These are phyloP conservation scores for Penicillium pancosmium DNA, from an alignment of 495 filamentous ascomycete genomes.

Conservation along the genomic window DNA sequence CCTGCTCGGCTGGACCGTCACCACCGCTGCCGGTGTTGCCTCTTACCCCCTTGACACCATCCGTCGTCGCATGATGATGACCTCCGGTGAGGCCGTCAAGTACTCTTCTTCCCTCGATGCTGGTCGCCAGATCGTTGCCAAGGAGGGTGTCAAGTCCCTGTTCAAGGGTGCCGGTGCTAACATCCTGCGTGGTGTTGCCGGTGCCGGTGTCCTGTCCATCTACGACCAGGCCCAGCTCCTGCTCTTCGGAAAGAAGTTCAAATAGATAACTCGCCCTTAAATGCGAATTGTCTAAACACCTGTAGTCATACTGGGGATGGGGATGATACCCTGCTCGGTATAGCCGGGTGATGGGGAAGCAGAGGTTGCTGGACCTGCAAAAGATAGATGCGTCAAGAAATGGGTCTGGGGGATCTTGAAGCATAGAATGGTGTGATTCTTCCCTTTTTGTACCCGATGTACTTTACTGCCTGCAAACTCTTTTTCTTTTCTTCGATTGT, in stretches of 20 bases:
- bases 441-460: constrained; percentile 54
- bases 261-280: constrained; percentile 56
- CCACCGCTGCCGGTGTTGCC: constrained; percentile 99
- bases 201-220: constrained; percentile 99
- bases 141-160: constrained; percentile 95
- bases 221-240: constrained; percentile 99
- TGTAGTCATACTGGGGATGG: constrained; percentile 41
- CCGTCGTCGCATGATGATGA: constrained; percentile 99
- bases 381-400: constrained; percentile 55
- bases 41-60: constrained; percentile 99
- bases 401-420: constrained; percentile 43
- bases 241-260: constrained; percentile 99
- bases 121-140: constrained; percentile 91
- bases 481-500: constrained; percentile 40
- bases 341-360: constrained; percentile 31
- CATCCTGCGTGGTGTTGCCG: constrained; percentile 99
- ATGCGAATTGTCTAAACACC: constrained; percentile 17
- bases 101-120: constrained; percentile 95
- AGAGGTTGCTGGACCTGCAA: constrained; percentile 43
- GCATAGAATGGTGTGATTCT: constrained; percentile 52
- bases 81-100: constrained; percentile 94
- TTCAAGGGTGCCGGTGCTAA: constrained; percentile 99
- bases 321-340: constrained; percentile 31
- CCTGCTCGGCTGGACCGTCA: constrained; percentile 97
- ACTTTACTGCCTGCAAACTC: constrained; percentile 60